Evolutionary conservation across 129 eudicot species (phyloP).

Genomic region (Calendula officinalis): DNA sequence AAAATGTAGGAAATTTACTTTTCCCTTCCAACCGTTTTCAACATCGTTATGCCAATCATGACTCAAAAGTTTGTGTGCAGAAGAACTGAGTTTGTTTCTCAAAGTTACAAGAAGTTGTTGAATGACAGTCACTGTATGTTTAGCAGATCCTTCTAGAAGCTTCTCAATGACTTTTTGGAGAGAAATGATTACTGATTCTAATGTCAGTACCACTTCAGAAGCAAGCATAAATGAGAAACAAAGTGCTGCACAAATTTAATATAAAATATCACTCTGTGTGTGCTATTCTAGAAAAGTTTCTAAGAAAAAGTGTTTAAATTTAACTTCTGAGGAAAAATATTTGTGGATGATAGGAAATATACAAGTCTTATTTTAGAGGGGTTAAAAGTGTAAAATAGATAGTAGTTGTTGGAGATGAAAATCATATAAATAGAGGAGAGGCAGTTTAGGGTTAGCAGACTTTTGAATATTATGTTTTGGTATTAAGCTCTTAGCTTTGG

Average conservation of each 20-base stretch:
- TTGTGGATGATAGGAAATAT: no score
- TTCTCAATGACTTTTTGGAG: conserved; percentile 34
- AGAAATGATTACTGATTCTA: conserved; percentile 52
- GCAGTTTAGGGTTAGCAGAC: no score
- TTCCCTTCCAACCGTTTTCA: conserved; percentile 51
- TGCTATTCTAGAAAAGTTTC: no score
- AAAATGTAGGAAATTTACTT: conserved; percentile 39
- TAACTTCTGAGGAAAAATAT: no score
- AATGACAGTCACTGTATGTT: conserved; percentile 24
- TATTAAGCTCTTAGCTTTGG: no score
- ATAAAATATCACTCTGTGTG: no score
- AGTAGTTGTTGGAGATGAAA: no score
- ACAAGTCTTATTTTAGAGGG: no score
- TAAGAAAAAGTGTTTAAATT: no score
- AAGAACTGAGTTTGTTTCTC: conserved; percentile 51
- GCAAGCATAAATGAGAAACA: conserved; percentile 66
- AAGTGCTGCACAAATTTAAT: conserved; percentile 45
- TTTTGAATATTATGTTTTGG: no score
- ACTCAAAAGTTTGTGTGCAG: conserved; percentile 55
- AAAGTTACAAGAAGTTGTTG: conserved; percentile 44
- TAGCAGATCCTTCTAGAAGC: conserved; percentile 45
- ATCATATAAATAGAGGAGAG: no score
- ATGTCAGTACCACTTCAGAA: conserved; percentile 61
- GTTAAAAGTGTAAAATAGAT: no score
- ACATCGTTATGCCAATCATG: conserved; percentile 40